A percentile compares a stretch with the other conserved stretches of the same genome.
Evolutionary conservation across 1,284 basidiomycete genomes (phyloP).

Genomic region (Sanghuangporus sanghuang): DNA sequence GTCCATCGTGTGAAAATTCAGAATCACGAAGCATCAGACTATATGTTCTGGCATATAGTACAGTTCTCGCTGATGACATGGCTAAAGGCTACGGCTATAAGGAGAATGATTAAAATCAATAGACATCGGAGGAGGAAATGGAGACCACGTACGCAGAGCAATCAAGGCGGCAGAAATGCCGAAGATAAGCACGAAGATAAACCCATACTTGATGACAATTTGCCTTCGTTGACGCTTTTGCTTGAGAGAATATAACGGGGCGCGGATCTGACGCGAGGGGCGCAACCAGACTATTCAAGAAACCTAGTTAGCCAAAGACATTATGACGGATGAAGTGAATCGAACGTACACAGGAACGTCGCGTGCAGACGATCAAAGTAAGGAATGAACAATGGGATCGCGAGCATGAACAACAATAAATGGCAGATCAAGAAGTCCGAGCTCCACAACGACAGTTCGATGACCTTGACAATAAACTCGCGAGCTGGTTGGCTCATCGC

Average conservation of each 20-base stretch:
- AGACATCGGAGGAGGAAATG: background rate
- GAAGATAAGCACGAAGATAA: slow-evolving; percentile 63
- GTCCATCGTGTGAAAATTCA: background rate
- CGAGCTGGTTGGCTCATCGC: slow-evolving; percentile 87
- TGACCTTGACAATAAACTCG: slow-evolving; percentile 85
- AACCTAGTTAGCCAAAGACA: slow-evolving; percentile 20
- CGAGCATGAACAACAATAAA: slow-evolving; percentile 70
- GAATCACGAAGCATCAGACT: background rate
- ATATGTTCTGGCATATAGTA: slow-evolving; percentile 43
- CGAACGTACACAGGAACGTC: slow-evolving; percentile 61
- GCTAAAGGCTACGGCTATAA: slow-evolving; percentile 57
- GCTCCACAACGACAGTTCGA: slow-evolving; percentile 77
- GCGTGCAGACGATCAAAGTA: slow-evolving; percentile 75
- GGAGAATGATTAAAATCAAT: slow-evolving; percentile 6
- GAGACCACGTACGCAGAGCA: slow-evolving; percentile 57
- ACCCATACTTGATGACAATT: slow-evolving; percentile 74
- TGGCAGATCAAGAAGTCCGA: slow-evolving; percentile 69
- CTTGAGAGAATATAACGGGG: slow-evolving; percentile 88
- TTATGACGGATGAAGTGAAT: slow-evolving; percentile 19
- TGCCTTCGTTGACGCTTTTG: slow-evolving; percentile 82
- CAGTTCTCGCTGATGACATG: slow-evolving; percentile 54
- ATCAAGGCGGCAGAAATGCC: slow-evolving; percentile 75
- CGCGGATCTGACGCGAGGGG: slow-evolving; percentile 87
- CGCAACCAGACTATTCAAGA: slow-evolving; percentile 68
- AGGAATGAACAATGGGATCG: slow-evolving; percentile 66